Percentiles rank a stretch among this genome's conserved stretches.
phyloP scores from a whole-genome alignment of 306 rosid species.

The Neltuma alba region DNA sequence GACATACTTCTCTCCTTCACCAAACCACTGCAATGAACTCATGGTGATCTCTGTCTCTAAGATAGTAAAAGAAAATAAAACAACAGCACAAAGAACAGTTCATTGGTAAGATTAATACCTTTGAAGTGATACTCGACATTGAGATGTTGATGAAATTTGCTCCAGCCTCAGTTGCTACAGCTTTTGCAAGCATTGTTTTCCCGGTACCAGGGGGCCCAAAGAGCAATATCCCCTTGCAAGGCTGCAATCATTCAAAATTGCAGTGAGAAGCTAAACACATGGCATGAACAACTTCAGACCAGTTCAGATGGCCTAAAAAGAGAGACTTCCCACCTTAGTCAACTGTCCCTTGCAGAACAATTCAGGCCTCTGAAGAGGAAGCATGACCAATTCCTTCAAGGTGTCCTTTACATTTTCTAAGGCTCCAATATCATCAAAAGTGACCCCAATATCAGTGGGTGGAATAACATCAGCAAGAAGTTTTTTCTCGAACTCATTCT shows the following conservation, averaged over 20 bases:
- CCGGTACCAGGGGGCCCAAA: slow-evolving; percentile 99
- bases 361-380: slow-evolving; percentile 96
- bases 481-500: slow-evolving; percentile 93
- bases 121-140: slow-evolving; percentile 94
- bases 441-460: slow-evolving; percentile 87
- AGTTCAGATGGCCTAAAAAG: not conserved
- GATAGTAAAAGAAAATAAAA: slow-evolving; percentile 4
- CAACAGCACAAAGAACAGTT: not conserved
- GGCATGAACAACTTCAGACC: slow-evolving; percentile 20
- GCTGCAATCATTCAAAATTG: slow-evolving; percentile 51
- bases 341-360: slow-evolving; percentile 89
- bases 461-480: slow-evolving; percentile 93
- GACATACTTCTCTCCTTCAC: slow-evolving; percentile 97
- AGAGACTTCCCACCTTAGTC: slow-evolving; percentile 62
- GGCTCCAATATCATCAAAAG: slow-evolving; percentile 96
- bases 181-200: slow-evolving; percentile 98
- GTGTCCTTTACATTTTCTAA: slow-evolving; percentile 96
- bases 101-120: slow-evolving; percentile 51
- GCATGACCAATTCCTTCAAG: slow-evolving; percentile 96
- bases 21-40: slow-evolving; percentile 78
- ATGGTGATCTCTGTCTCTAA: slow-evolving; percentile 11
- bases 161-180: slow-evolving; percentile 99
- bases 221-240: slow-evolving; percentile 96
- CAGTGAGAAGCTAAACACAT: slow-evolving; percentile 21
- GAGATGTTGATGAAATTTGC: slow-evolving; percentile 96